phyloP scores from a whole-genome alignment of 768 basidiomycete genomes.

The Lepiota brunneoincarnata region DNA sequence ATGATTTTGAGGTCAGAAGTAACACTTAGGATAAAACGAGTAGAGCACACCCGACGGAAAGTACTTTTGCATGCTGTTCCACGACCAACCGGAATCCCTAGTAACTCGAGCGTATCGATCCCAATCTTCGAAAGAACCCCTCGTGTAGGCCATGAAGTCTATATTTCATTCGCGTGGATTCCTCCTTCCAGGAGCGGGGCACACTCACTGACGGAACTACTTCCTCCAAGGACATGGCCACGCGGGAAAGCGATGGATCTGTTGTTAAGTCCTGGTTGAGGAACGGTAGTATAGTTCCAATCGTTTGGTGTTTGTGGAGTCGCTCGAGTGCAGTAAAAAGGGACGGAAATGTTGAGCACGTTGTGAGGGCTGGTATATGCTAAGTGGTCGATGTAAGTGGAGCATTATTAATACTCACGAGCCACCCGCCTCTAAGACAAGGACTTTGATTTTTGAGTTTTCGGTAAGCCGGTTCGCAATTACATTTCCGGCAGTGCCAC shows the following conservation, averaged over 20 bases:
- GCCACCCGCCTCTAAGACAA: slow-evolving; percentile 53
- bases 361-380: slow-evolving; percentile 12
- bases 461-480: slow-evolving; percentile 57
- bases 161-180: background rate
- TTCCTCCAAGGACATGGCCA: slow-evolving; percentile 26
- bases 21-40: slow-evolving; percentile 13
- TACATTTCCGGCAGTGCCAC: slow-evolving; percentile 56
- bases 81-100: slow-evolving; percentile 48
- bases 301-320: slow-evolving; percentile 19
- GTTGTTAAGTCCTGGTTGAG: slow-evolving; percentile 22
- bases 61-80: slow-evolving; percentile 28
- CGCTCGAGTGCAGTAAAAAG: slow-evolving; percentile 15
- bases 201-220: slow-evolving; percentile 25
- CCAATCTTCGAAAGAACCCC: slow-evolving; percentile 43
- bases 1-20: background rate
- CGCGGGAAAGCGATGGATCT: slow-evolving; percentile 21
- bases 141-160: slow-evolving; percentile 29
- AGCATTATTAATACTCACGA: slow-evolving; percentile 35
- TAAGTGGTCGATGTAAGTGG: background rate
- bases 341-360: slow-evolving; percentile 11
- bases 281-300: slow-evolving; percentile 26
- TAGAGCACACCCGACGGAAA: slow-evolving; percentile 21
- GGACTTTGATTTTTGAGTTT: slow-evolving; percentile 41
- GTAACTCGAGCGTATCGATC: slow-evolving; percentile 47
- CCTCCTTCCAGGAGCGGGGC: slow-evolving; percentile 16